A percentile compares a stretch with the other conserved stretches of the same genome.
Evolutionary conservation across 2,329 filamentous ascomycete species (phyloP).

Genomic region (Coniochaeta ligniaria): DNA sequence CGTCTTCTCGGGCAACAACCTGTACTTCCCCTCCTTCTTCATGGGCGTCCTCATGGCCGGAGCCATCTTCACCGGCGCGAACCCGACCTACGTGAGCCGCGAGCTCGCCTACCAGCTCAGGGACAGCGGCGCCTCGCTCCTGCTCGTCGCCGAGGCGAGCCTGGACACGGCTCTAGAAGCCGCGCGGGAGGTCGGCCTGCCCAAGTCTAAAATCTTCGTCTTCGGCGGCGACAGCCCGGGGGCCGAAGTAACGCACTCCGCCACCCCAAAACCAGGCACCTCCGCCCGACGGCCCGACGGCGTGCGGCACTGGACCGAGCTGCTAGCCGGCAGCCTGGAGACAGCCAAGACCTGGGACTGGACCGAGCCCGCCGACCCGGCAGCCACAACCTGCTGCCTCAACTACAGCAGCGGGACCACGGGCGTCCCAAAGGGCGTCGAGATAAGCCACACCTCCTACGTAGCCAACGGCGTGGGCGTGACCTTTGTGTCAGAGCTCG

Average conservation of each 20-base stretch:
- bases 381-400: constrained; percentile 53
- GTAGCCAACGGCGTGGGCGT: constrained; percentile 63
- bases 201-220: constrained; percentile 50
- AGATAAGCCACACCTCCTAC: constrained; percentile 72
- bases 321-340: constrained; percentile 40
- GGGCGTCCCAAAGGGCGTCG: constrained; percentile 76
- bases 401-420: constrained; percentile 80
- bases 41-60: constrained; percentile 72
- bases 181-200: constrained; percentile 49
- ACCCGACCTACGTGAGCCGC: constrained; percentile 45
- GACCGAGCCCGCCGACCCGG: constrained; percentile 46
- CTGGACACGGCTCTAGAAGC: constrained; percentile 61
- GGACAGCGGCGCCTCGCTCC: constrained; percentile 60
- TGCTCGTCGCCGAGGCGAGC: constrained; percentile 55
- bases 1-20: constrained; percentile 64
- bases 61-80: constrained; percentile 63
- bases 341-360: constrained; percentile 56
- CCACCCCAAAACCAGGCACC: constrained; percentile 11
- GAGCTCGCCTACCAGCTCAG: constrained; percentile 71
- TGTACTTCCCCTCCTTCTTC: constrained; percentile 66
- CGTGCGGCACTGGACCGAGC: constrained; percentile 56
- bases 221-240: constrained; percentile 47
- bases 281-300: constrained; percentile 18
- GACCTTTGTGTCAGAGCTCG: constrained; percentile 34
- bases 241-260: constrained; percentile 8